Percentiles rank a stretch among this genome's conserved stretches.
Evolutionary conservation across 2,329 filamentous ascomycete genomes (phyloP).

Genomic region (Cordyceps fumosorosea): DNA sequence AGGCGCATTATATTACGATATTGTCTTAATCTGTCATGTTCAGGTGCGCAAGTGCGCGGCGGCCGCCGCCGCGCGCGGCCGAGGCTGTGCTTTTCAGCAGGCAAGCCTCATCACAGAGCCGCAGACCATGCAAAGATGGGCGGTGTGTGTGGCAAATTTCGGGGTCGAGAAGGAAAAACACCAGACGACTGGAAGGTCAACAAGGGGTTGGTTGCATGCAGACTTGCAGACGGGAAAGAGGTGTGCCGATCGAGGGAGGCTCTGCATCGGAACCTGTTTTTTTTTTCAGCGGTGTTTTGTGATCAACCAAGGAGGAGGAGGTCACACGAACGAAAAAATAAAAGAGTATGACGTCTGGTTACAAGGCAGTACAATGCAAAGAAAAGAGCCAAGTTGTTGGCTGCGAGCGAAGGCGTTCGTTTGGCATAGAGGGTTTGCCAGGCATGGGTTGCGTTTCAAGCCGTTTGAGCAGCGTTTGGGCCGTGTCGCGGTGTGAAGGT

Average conservation of each 20-base stretch:
- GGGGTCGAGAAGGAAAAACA: not conserved
- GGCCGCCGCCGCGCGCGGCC: too few relatives aligned
- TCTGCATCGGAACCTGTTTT: not conserved
- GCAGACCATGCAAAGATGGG: too few relatives aligned
- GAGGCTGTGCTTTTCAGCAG: not conserved
- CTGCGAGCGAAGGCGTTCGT: not conserved
- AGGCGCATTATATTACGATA: not conserved
- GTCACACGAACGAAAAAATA: not conserved
- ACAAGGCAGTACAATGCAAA: not conserved
- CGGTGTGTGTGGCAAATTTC: too few relatives aligned
- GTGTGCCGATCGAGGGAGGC: constrained; percentile 8
- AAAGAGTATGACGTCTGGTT: not conserved
- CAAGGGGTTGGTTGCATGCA: not conserved
- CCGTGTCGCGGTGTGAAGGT: not conserved
- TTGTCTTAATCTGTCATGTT: not conserved
- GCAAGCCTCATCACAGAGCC: not conserved
- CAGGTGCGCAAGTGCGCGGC: not conserved
- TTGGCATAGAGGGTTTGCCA: not conserved
- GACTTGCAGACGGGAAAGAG: not conserved
- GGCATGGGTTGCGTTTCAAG: constrained; percentile 2
- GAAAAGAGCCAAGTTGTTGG: not conserved
- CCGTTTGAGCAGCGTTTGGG: constrained; percentile 11
- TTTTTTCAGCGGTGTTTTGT: not conserved
- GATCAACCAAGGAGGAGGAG: not conserved
- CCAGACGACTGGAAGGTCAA: constrained; percentile 1